These are phyloP conservation scores for Coffea humblotiana DNA, from an alignment of 305 asterid species.

Conservation along the genomic window DNA sequence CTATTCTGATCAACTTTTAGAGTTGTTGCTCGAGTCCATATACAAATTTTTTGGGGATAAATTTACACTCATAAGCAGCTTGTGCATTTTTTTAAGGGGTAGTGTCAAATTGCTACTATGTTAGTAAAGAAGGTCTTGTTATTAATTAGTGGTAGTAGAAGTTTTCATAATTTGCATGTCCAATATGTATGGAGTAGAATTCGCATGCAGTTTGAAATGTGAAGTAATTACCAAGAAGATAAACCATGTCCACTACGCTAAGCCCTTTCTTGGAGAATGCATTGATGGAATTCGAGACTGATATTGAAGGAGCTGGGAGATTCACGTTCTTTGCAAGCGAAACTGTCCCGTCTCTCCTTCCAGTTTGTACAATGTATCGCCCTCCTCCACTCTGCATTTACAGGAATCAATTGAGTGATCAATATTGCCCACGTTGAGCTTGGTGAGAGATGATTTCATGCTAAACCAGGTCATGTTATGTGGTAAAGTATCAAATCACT, in stretches of 20 bases:
- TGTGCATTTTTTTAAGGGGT: no score
- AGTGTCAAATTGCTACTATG: no score
- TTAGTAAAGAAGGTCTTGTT: no score
- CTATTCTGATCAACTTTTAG: no score
- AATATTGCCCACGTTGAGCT: not conserved
- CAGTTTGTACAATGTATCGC: not conserved
- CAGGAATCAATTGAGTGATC: not conserved
- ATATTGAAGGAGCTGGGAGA: not conserved
- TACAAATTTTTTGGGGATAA: no score
- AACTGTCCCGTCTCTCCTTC: conserved; percentile 11
- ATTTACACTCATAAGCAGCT: no score
- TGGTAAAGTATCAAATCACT: no score
- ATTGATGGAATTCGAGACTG: conserved; percentile 7
- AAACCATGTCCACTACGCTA: not conserved
- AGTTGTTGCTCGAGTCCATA: no score
- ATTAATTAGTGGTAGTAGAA: no score
- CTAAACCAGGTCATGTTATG: no score
- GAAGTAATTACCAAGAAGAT: conserved; percentile 14
- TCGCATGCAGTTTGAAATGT: not conserved
- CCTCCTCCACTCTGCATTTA: conserved; percentile 12
- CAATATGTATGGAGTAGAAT: no score
- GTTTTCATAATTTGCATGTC: no score
- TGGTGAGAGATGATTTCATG: not conserved
- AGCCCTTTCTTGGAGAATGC: conserved; percentile 1
- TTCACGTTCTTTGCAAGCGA: not conserved